Conservation (phyloP, 306 rosid genomes). For the Prunus davidiana region DNA sequence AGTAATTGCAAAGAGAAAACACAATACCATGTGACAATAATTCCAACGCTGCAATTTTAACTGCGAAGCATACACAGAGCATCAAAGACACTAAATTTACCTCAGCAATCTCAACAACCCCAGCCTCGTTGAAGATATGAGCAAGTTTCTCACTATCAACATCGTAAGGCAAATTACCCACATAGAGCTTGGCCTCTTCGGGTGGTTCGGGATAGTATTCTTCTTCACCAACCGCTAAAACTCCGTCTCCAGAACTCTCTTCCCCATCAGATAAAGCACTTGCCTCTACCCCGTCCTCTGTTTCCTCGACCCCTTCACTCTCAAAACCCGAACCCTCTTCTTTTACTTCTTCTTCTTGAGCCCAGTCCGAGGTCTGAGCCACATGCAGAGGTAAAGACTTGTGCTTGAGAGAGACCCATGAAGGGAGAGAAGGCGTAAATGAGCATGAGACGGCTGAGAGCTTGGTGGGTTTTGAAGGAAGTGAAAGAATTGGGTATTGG, state of each 20-base stretch:
- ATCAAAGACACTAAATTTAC: slow-evolving; percentile 7
- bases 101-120: slow-evolving; percentile 46
- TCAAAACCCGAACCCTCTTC: not conserved
- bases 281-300: slow-evolving; percentile 14
- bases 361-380: slow-evolving; percentile 44
- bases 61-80: not conserved
- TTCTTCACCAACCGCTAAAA: slow-evolving; percentile 7
- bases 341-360: slow-evolving; percentile 24
- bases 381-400: slow-evolving; percentile 21
- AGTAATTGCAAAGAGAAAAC: not conserved
- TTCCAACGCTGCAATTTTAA: not conserved
- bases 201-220: slow-evolving; percentile 37
- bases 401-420: slow-evolving; percentile 30
- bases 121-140: slow-evolving; percentile 33
- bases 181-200: slow-evolving; percentile 46
- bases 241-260: slow-evolving; percentile 12
- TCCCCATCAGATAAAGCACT: not conserved
- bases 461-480: slow-evolving; percentile 29
- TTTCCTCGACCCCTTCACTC: not conserved
- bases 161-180: slow-evolving; percentile 42
- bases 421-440: slow-evolving; percentile 1
- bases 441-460: slow-evolving; percentile 23
- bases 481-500: slow-evolving; percentile 29
- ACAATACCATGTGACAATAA: not conserved
- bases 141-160: slow-evolving; percentile 42